phyloP scores from a whole-genome alignment of 2,329 filamentous ascomycete species.

The Fusarium irregulare region DNA sequence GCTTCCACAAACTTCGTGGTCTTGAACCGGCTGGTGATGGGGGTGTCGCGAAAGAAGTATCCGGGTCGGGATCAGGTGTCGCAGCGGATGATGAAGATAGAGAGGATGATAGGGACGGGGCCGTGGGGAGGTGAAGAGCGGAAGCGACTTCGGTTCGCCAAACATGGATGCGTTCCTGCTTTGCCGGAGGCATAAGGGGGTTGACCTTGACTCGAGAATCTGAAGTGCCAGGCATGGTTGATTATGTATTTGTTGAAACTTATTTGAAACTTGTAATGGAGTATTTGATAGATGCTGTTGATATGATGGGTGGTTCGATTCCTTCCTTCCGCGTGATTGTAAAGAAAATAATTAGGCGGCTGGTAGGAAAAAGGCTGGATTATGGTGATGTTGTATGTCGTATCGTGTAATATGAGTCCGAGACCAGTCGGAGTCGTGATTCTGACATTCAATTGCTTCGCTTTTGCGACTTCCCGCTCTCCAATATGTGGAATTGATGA shows the following conservation, averaged over 20 bases:
- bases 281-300: not conserved
- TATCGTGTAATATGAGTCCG: constrained; percentile 12
- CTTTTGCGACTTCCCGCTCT: not conserved
- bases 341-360: not conserved
- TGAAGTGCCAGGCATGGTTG: constrained; percentile 23
- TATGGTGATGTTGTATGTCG: not conserved
- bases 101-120: constrained; percentile 48
- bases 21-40: constrained; percentile 33
- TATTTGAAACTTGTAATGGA: not conserved
- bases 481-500: constrained; percentile 1
- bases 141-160: constrained; percentile 63
- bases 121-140: constrained; percentile 47
- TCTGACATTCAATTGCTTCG: not conserved
- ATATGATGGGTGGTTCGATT: not conserved
- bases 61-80: constrained; percentile 28
- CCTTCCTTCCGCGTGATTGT: not conserved
- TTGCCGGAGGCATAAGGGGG: constrained; percentile 49
- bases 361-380: constrained; percentile 1
- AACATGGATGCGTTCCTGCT: constrained; percentile 58
- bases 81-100: constrained; percentile 50
- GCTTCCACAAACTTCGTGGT: constrained; percentile 43
- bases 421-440: constrained; percentile 16
- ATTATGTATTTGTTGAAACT: not conserved
- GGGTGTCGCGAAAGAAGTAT: constrained; percentile 27
- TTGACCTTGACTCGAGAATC: constrained; percentile 24